These are phyloP conservation scores for Albifimbria verrucaria DNA, from an alignment of 2,329 filamentous ascomycete species.

Conservation along the genomic window DNA sequence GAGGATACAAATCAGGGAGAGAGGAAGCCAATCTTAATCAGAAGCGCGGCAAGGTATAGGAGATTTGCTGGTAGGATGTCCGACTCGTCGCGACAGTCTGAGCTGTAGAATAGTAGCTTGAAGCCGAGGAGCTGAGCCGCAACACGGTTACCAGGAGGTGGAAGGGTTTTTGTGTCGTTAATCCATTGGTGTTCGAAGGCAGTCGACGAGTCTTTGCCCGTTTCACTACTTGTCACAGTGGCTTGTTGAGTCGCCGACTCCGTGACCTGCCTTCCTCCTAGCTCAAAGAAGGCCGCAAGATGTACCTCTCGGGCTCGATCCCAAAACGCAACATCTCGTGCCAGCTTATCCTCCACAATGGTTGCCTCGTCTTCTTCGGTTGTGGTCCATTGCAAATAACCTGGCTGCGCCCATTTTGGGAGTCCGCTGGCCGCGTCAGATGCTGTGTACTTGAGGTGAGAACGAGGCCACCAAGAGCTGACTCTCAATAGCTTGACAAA, in stretches of 20 bases:
- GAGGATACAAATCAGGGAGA: slow-evolving; percentile 88
- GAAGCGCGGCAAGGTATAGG: slow-evolving; percentile 83
- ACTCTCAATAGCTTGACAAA: slow-evolving; percentile 89
- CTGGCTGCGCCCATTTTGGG: slow-evolving; percentile 82
- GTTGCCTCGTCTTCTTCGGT: slow-evolving; percentile 66
- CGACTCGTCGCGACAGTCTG: slow-evolving; percentile 66
- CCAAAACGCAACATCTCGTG: slow-evolving; percentile 79
- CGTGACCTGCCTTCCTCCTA: slow-evolving; percentile 69
- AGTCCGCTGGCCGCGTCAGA: slow-evolving; percentile 59
- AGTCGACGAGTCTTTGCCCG: slow-evolving; percentile 44
- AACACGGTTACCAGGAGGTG: slow-evolving; percentile 81
- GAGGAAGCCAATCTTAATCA: slow-evolving; percentile 97
- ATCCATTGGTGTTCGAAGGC: slow-evolving; percentile 71
- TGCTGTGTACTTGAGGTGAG: slow-evolving; percentile 39
- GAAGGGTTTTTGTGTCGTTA: slow-evolving; percentile 72
- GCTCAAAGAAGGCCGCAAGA: slow-evolving; percentile 83
- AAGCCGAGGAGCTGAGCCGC: slow-evolving; percentile 95
- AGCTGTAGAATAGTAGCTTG: slow-evolving; percentile 94
- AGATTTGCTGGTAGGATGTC: slow-evolving; percentile 88
- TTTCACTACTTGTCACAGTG: slow-evolving; percentile 32
- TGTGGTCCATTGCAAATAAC: slow-evolving; percentile 58
- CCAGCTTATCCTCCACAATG: slow-evolving; percentile 52
- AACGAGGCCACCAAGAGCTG: slow-evolving; percentile 95
- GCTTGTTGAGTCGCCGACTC: slow-evolving; percentile 51
- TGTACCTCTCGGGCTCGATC: slow-evolving; percentile 70